Percentiles rank a stretch among this genome's conserved stretches.
phyloP scores from a whole-genome alignment of 257 asterid genomes.

The Striga asiatica region DNA sequence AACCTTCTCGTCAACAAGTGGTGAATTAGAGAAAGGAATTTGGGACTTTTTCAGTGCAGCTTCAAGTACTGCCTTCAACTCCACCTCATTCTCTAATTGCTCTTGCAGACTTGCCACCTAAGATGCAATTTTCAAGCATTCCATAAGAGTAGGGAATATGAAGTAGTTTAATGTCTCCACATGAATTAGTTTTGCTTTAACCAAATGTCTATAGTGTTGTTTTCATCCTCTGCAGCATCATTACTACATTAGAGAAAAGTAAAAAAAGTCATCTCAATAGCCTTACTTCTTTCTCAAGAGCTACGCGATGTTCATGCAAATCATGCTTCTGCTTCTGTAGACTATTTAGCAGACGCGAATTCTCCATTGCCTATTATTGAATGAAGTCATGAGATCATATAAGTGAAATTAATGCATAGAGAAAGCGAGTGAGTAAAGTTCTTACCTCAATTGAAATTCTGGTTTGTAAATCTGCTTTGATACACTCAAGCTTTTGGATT shows the following conservation, averaged over 20 bases:
- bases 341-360: constrained; percentile 45
- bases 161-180: too few species aligned
- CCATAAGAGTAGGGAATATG: too few species aligned
- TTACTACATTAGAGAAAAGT: not conserved
- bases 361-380: constrained; percentile 39
- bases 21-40: constrained; percentile 30
- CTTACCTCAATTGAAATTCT: constrained; percentile 59
- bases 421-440: constrained; percentile 14
- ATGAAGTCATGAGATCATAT: constrained; percentile 15
- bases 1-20: constrained; percentile 60
- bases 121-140: constrained; percentile 16
- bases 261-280: constrained; percentile 3
- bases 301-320: constrained; percentile 59
- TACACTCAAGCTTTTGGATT: constrained; percentile 49
- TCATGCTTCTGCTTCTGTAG: constrained; percentile 57
- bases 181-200: too few species aligned
- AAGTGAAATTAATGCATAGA: not conserved
- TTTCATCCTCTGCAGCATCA: not conserved
- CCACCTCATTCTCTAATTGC: constrained; percentile 68
- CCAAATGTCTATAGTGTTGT: not conserved
- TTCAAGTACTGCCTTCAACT: constrained; percentile 61
- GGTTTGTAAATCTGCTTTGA: constrained; percentile 49
- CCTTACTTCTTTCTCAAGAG: constrained; percentile 83
- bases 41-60: constrained; percentile 46
- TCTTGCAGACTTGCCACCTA: constrained; percentile 72